These are phyloP conservation scores for Epichloe gansuensis DNA, from an alignment of 2,329 filamentous ascomycete genomes.

Conservation along the genomic window DNA sequence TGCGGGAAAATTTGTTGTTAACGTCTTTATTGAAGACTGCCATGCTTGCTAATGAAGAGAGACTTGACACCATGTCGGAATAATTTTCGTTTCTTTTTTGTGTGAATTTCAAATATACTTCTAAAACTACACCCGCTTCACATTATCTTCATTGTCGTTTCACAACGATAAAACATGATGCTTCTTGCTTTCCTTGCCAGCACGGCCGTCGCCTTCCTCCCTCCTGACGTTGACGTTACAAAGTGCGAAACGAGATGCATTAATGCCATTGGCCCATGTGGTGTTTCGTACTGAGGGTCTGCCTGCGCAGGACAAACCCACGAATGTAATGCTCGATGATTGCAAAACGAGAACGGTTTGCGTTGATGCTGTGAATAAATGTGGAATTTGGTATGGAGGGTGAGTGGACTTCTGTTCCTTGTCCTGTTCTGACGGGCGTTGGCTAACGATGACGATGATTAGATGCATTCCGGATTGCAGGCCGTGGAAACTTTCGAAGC, in stretches of 20 bases:
- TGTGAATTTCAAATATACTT: too few relatives aligned
- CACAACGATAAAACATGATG: background rate
- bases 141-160: background rate
- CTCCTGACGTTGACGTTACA: background rate
- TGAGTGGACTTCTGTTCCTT: constrained; percentile 4
- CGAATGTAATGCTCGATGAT: constrained; percentile 2
- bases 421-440: background rate
- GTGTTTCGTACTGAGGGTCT: background rate
- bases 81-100: too few relatives aligned
- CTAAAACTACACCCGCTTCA: too few relatives aligned
- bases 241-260: background rate
- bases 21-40: too few relatives aligned
- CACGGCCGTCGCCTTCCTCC: background rate
- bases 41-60: too few relatives aligned
- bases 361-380: constrained; percentile 13
- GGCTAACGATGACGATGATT: background rate
- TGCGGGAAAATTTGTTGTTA: too few relatives aligned
- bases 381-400: constrained; percentile 14
- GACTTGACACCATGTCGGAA: too few relatives aligned
- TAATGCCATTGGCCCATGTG: background rate
- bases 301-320: background rate
- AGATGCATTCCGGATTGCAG: constrained; percentile 15
- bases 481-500: constrained; percentile 8
- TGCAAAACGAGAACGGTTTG: constrained; percentile 16
- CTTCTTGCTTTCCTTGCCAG: background rate